Conservation (phyloP, 2,329 filamentous ascomycete species). For the Lachnellula willkommii region DNA sequence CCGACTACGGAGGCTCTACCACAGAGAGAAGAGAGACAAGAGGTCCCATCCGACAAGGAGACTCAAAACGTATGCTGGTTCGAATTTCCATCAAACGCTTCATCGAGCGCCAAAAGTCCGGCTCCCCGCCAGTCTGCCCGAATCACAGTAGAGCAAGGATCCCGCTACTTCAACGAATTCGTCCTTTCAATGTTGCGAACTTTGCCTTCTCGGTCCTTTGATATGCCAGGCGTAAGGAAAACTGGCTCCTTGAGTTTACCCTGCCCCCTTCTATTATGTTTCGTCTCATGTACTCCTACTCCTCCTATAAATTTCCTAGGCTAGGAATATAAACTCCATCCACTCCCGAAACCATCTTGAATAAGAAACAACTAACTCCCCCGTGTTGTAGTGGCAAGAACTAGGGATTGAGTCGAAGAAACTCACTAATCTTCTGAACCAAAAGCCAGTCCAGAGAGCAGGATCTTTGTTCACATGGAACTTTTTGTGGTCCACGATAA, state of each 20-base stretch:
- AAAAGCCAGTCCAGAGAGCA: constrained; percentile 1
- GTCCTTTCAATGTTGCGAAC: constrained; percentile 1
- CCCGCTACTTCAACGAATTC: not conserved
- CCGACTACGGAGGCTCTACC: not conserved
- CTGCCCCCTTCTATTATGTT: too few species aligned
- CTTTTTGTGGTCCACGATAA: constrained; percentile 8
- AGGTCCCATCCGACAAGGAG: not conserved
- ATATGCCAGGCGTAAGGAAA: not conserved
- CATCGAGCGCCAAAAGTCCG: not conserved
- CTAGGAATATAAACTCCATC: too few species aligned
- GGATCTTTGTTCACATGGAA: constrained; percentile 5
- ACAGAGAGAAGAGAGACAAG: not conserved
- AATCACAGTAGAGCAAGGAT: not conserved
- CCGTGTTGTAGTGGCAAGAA: too few species aligned
- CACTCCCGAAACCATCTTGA: too few species aligned
- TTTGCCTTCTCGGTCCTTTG: not conserved
- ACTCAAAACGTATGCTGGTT: not conserved
- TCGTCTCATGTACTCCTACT: too few species aligned
- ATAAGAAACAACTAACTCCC: too few species aligned
- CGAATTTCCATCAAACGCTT: not conserved
- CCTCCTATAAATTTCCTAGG: too few species aligned
- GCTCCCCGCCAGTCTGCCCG: not conserved
- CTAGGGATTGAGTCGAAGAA: not conserved
- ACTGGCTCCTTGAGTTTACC: too few species aligned
- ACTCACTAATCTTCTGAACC: constrained; percentile 5